A percentile compares a stretch with the other conserved stretches of the same genome.
Evolutionary conservation across 768 basidiomycete species (phyloP).

Genomic region (Sutorius australiensis): DNA sequence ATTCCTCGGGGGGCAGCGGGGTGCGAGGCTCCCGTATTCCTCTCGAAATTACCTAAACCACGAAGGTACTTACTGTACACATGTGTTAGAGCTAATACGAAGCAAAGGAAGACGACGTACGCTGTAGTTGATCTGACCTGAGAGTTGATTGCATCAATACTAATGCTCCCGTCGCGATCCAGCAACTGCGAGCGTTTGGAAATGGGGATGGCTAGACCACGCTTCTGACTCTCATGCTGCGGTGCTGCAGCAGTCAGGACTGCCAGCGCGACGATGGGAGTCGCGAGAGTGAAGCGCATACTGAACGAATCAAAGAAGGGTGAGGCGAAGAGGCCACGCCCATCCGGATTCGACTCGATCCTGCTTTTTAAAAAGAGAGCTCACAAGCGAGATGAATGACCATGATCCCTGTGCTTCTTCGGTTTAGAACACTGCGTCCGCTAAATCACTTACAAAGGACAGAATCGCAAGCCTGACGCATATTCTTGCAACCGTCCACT

Average conservation of each 20-base stretch:
- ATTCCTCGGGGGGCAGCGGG: background rate
- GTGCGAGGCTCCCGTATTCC: background rate
- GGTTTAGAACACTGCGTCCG: too few species aligned
- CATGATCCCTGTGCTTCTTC: too few species aligned
- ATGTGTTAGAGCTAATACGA: background rate
- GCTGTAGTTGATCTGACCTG: conserved; percentile 2
- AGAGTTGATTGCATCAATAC: background rate
- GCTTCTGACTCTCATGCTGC: background rate
- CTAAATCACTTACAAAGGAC: too few species aligned
- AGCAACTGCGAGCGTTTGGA: conserved; percentile 2
- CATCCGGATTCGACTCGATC: background rate
- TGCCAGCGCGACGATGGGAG: background rate
- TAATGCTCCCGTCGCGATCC: conserved; percentile 1
- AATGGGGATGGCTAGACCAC: background rate
- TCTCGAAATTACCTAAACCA: conserved; percentile 1
- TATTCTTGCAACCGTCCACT: too few species aligned
- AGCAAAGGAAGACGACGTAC: background rate
- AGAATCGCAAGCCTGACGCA: too few species aligned
- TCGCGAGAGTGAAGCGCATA: conserved; percentile 7
- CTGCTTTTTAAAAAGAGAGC: background rate
- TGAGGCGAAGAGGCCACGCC: too few species aligned
- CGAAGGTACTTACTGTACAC: background rate
- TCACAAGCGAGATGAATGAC: background rate
- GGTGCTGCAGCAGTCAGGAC: conserved; percentile 4
- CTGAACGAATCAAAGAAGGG: background rate